Percentiles rank a stretch among this genome's conserved stretches.
These are phyloP conservation scores for Linum lewisii DNA, from an alignment of 345 rosid genomes.

Conservation along the genomic window DNA sequence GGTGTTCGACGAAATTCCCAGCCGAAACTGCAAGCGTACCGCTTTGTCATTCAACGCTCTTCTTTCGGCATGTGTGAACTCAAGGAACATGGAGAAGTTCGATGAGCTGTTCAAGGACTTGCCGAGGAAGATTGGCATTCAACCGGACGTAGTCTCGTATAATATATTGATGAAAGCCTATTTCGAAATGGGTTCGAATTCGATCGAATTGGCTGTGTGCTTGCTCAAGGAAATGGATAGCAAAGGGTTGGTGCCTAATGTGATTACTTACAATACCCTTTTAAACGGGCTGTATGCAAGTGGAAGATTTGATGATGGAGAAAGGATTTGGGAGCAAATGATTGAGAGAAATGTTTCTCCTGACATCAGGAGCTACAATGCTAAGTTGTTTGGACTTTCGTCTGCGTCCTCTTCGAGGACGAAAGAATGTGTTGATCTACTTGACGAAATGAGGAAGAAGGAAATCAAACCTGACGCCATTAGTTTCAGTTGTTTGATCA, in stretches of 20 bases:
- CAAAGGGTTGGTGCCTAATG: conserved; percentile 38
- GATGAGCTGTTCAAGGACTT: conserved; percentile 35
- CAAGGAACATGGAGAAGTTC: conserved; percentile 39
- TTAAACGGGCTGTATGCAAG: conserved; percentile 32
- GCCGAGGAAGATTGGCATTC: conserved; percentile 33
- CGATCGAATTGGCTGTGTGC: too few species aligned
- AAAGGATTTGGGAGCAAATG: conserved; percentile 53
- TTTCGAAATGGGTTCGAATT: conserved; percentile 23
- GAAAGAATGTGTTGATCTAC: conserved; percentile 33
- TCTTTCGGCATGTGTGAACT: conserved; percentile 42
- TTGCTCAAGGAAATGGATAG: conserved; percentile 53
- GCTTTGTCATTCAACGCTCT: conserved; percentile 55
- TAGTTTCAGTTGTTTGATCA: conserved; percentile 48
- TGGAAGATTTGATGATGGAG: conserved; percentile 45
- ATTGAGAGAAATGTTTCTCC: conserved; percentile 30
- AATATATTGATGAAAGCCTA: background rate
- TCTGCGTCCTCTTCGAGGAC: conserved; percentile 27
- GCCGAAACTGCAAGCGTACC: conserved; percentile 41
- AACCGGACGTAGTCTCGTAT: conserved; percentile 23
- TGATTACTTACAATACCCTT: conserved; percentile 50
- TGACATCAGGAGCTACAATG: conserved; percentile 47
- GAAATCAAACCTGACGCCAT: conserved; percentile 37
- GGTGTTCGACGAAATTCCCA: conserved; percentile 74
- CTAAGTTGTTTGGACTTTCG: conserved; percentile 43
- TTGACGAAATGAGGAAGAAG: conserved; percentile 36